Conservation (phyloP, 2,329 filamentous ascomycete genomes). For the Phialemonium atrogriseum region DNA sequence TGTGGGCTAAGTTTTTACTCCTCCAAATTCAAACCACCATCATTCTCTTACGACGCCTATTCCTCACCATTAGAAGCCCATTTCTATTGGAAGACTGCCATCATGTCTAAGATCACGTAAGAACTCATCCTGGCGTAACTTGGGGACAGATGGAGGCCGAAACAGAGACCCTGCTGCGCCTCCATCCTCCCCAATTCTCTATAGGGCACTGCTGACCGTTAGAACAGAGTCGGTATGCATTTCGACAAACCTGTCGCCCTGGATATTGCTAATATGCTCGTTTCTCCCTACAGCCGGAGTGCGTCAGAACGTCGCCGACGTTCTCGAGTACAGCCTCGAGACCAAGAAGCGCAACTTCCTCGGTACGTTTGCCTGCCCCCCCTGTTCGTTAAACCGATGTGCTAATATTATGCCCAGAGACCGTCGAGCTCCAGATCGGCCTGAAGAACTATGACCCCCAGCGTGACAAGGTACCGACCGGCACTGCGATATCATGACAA, state of each 20-base stretch:
- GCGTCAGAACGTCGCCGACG: conserved; percentile 85
- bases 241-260: conserved; percentile 20
- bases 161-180: too few relatives aligned
- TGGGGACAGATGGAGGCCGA: too few relatives aligned
- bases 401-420: conserved; percentile 36
- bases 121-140: too few relatives aligned
- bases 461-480: conserved; percentile 73
- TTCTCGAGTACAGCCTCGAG: conserved; percentile 86
- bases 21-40: conserved; percentile 8
- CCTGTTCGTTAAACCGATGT: conserved; percentile 3
- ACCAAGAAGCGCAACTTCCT: conserved; percentile 98
- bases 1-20: too few relatives aligned
- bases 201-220: too few relatives aligned
- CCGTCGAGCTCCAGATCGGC: conserved; percentile 75
- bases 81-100: conserved; percentile 82
- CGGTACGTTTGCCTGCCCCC: conserved; percentile 25
- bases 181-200: too few relatives aligned
- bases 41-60: conserved; percentile 32
- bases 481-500: background rate
- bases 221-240: conserved; percentile 52
- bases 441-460: conserved; percentile 99
- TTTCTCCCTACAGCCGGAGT: conserved; percentile 66
- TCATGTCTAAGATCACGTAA: conserved; percentile 84
- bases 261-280: conserved; percentile 22
- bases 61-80: conserved; percentile 65